These are phyloP conservation scores for Physaria fendleri DNA, from an alignment of 345 rosid species.

Conservation along the genomic window DNA sequence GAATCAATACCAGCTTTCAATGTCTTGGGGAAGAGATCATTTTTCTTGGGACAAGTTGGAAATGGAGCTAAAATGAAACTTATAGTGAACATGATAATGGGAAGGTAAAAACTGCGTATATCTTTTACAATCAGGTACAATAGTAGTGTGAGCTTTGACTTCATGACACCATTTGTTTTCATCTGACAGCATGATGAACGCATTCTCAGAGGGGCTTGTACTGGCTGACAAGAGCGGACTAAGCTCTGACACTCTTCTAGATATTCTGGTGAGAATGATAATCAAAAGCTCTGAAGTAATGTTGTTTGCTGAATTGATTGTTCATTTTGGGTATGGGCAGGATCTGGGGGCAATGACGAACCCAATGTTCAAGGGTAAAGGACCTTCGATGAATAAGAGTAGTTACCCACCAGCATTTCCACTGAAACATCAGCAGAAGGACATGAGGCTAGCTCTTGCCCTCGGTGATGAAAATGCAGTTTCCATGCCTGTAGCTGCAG, in stretches of 20 bases:
- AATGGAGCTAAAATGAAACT: constrained; percentile 97
- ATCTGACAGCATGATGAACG: constrained; percentile 67
- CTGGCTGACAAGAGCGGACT: constrained; percentile 78
- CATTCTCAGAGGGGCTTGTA: constrained; percentile 89
- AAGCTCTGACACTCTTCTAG: constrained; percentile 62
- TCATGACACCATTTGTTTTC: background rate
- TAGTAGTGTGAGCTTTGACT: background rate
- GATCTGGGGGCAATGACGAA: constrained; percentile 73
- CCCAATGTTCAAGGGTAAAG: constrained; percentile 83
- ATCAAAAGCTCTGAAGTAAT: background rate
- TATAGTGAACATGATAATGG: constrained; percentile 96
- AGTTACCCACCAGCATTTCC: constrained; percentile 74
- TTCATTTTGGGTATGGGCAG: constrained; percentile 41
- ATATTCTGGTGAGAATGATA: constrained; percentile 67
- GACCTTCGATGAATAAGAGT: constrained; percentile 70
- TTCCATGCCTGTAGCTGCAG: constrained; percentile 91
- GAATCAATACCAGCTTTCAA: constrained; percentile 75
- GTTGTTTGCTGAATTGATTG: background rate
- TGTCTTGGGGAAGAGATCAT: constrained; percentile 80
- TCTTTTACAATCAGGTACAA: background rate
- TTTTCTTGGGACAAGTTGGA: constrained; percentile 81
- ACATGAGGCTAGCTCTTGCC: constrained; percentile 89
- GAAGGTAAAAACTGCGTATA: constrained; percentile 50
- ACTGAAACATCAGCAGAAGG: constrained; percentile 90
- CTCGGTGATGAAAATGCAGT: constrained; percentile 93